Evolutionary conservation across 1,284 basidiomycete genomes (phyloP).

Genomic region (Rhodotorula sp.): DNA sequence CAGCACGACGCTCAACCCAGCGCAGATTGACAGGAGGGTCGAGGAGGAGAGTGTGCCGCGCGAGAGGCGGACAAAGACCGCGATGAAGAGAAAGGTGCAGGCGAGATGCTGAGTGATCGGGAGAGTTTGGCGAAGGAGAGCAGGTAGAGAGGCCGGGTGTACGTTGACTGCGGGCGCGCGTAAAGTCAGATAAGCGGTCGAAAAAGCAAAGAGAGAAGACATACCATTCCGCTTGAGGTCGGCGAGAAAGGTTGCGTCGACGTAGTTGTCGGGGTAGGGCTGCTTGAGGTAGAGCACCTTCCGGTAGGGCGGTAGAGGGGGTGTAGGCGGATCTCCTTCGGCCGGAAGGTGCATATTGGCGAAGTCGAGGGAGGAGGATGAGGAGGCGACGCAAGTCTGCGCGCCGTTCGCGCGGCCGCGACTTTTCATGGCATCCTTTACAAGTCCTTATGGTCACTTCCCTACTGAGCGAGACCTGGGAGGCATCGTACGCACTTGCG

Average conservation of each 20-base stretch:
- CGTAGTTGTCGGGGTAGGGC: slow-evolving; percentile 43
- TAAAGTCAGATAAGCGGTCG: no score
- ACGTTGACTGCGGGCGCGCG: slow-evolving; percentile 61
- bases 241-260: slow-evolving; percentile 39
- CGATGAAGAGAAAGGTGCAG: slow-evolving; percentile 75
- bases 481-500: no score
- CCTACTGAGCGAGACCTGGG: no score
- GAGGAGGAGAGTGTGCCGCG: slow-evolving; percentile 54
- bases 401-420: no score
- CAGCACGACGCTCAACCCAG: slow-evolving; percentile 65
- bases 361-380: background rate
- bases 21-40: slow-evolving; percentile 21
- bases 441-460: no score
- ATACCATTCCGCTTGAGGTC: slow-evolving; percentile 45
- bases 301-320: slow-evolving; percentile 20
- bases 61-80: slow-evolving; percentile 71
- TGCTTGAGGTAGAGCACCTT: slow-evolving; percentile 39
- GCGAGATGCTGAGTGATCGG: slow-evolving; percentile 82
- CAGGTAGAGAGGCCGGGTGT: slow-evolving; percentile 68
- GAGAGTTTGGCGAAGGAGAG: slow-evolving; percentile 67
- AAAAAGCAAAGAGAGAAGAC: slow-evolving; percentile 1
- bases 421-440: no score
- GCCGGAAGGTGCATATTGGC: background rate
- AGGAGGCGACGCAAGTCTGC: no score
- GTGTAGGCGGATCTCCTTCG: background rate